Percentiles rank a stretch among this genome's conserved stretches.
phyloP scores from a whole-genome alignment of 2,329 filamentous ascomycete species.

The Xylariaceae sp. region DNA sequence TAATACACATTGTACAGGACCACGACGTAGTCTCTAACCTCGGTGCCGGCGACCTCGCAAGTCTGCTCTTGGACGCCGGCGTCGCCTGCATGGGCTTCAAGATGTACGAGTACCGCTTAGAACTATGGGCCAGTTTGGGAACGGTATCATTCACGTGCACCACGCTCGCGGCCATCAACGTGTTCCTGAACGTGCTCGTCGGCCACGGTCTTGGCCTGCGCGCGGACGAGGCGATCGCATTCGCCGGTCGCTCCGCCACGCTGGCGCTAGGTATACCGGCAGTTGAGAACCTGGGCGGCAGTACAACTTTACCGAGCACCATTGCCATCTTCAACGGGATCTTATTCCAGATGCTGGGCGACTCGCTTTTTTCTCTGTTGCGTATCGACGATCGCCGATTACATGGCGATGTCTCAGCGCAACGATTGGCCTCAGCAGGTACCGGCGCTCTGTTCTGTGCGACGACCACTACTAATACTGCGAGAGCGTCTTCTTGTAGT shows the following conservation, averaged over 20 bases:
- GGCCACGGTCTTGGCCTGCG: conserved; percentile 25
- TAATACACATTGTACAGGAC: conserved; percentile 21
- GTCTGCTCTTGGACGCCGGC: conserved; percentile 30
- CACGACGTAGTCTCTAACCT: conserved; percentile 19
- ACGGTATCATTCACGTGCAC: conserved; percentile 29
- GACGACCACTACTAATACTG: background rate
- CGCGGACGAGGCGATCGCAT: conserved; percentile 28
- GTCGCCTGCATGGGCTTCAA: conserved; percentile 33
- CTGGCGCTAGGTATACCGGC: conserved; percentile 31
- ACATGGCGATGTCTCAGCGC: background rate
- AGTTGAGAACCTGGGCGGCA: conserved; percentile 28
- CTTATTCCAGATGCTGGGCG: conserved; percentile 31
- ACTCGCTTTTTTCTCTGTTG: conserved; percentile 28
- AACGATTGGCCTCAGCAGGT: background rate
- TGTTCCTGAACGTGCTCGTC: conserved; percentile 30
- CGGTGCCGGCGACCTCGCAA: conserved; percentile 31
- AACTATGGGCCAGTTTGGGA: conserved; percentile 26
- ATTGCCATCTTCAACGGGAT: conserved; percentile 32
- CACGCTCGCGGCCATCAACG: conserved; percentile 22
- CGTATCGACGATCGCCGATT: conserved; percentile 22
- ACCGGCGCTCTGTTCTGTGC: background rate
- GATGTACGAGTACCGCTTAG: conserved; percentile 33
- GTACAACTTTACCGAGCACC: conserved; percentile 30
- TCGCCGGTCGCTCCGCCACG: conserved; percentile 31
- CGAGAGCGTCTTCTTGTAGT: background rate